Evolutionary conservation across 176 grass and related monocot species (phyloP), one percentile per base, ranked within the genome.

Genomic region (Tuctoria greenei): DNA sequence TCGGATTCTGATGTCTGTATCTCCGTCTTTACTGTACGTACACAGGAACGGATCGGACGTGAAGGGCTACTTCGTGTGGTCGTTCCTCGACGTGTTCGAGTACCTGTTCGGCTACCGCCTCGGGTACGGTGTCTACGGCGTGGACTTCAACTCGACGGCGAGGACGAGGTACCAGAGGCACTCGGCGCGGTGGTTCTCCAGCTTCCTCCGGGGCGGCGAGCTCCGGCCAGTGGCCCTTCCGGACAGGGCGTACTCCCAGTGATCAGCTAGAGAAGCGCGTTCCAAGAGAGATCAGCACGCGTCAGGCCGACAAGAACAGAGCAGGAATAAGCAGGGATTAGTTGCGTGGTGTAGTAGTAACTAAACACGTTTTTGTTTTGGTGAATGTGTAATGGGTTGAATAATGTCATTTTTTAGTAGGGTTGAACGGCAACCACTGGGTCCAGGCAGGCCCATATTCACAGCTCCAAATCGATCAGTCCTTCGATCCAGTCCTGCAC

Each of bases 51-150:
- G 95, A 27, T 91, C 88, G 26, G 85, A 98, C 34, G 77, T 84
- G 68, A 85, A 79, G 49, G 95, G 91, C 39, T 98, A 98, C 71
- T 95, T 98, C n/a, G 77, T 90, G 12, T 98, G 95, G 95, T 98
- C 95, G 15, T 88, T 92, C 61, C 23, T 98, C 31, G 95, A 98
- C 71, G 82, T 89, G 45, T 98, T 94, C 60, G 91, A 95, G 79
- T 81, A 82, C 44, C 20, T 79, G 14, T 71, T 61, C 13, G 82
- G 89, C 67, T 94, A 92, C 77, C 71, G 51, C 16, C 1, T 76
- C 27, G 56, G 73, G 11, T 98, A 82, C 18, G 95, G 95, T 18
- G 40, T 98, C 55, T 66, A 78, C 31, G 77, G 87, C 5, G 89
- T 95, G 18, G 85, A 95, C 64, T 94, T 90, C 69, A 55, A 52